Conservation (phyloP, 2,329 filamentous ascomycete genomes). For the Xylaria polymorpha region DNA sequence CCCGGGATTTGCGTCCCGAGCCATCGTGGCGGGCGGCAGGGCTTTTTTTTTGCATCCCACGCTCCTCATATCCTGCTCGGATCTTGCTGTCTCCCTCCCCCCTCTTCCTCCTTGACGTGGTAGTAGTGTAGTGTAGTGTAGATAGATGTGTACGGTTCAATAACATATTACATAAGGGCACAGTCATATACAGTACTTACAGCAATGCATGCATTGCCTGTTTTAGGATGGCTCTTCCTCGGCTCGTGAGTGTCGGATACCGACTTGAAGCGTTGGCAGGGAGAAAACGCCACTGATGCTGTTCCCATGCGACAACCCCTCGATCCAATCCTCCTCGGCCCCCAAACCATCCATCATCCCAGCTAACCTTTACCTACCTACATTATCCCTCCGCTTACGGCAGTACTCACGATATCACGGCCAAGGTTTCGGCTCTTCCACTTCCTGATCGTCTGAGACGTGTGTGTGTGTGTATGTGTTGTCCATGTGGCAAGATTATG, state of each 20-base stretch:
- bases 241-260: conserved; percentile 18
- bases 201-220: neutral
- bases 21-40: conserved; percentile 7
- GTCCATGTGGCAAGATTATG: conserved; percentile 32
- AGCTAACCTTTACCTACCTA: neutral
- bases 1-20: conserved; percentile 9
- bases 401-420: neutral
- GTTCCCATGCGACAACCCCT: neutral
- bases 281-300: conserved; percentile 11
- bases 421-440: conserved; percentile 16
- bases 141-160: neutral
- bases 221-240: conserved; percentile 1
- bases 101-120: too few relatives aligned
- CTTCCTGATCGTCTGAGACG: conserved; percentile 9
- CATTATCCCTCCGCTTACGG: conserved; percentile 25
- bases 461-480: neutral
- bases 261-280: conserved; percentile 1
- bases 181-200: neutral
- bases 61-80: neutral
- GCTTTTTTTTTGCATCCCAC: conserved; percentile 4
- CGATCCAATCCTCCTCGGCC: conserved; percentile 7
- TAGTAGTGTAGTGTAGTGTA: neutral
- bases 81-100: neutral
- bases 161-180: neutral
- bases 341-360: neutral